phyloP scores from a whole-genome alignment of 1,284 basidiomycete species.

The Fistulina hepatica region DNA sequence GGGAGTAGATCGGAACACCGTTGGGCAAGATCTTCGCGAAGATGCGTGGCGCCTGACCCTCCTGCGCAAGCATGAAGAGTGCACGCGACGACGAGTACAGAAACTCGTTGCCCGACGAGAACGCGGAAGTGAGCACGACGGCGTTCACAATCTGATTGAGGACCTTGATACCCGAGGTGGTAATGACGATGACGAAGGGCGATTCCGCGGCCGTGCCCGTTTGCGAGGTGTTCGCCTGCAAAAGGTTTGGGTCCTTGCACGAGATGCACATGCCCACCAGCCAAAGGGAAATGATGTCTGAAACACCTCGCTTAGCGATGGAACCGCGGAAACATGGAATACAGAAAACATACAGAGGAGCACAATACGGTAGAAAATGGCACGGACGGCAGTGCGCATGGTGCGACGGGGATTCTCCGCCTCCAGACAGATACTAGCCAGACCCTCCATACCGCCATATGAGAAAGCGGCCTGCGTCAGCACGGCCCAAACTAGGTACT shows the following conservation, averaged over 20 bases:
- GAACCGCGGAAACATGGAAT: background rate
- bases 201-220: slow-evolving; percentile 31
- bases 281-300: slow-evolving; percentile 41
- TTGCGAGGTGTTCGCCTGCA: slow-evolving; percentile 13
- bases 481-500: no score
- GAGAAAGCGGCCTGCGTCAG: slow-evolving; percentile 18
- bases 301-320: slow-evolving; percentile 30
- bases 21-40: slow-evolving; percentile 24
- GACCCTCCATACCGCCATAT: slow-evolving; percentile 17
- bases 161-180: slow-evolving; percentile 26
- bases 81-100: slow-evolving; percentile 44
- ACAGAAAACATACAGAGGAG: slow-evolving; percentile 11
- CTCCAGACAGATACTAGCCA: slow-evolving; percentile 36
- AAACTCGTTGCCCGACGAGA: slow-evolving; percentile 47
- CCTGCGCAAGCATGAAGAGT: slow-evolving; percentile 44
- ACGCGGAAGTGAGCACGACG: slow-evolving; percentile 45
- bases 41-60: slow-evolving; percentile 43
- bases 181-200: slow-evolving; percentile 46
- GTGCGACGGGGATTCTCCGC: slow-evolving; percentile 20
- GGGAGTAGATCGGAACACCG: slow-evolving; percentile 15
- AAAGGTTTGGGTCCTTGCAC: slow-evolving; percentile 31
- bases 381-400: slow-evolving; percentile 31
- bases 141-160: slow-evolving; percentile 40
- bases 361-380: slow-evolving; percentile 40
- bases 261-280: slow-evolving; percentile 28